Percentiles rank a stretch among this genome's conserved stretches.
Conservation (phyloP, 108 stramenopile species). For the Conticribra guillardii region DNA sequence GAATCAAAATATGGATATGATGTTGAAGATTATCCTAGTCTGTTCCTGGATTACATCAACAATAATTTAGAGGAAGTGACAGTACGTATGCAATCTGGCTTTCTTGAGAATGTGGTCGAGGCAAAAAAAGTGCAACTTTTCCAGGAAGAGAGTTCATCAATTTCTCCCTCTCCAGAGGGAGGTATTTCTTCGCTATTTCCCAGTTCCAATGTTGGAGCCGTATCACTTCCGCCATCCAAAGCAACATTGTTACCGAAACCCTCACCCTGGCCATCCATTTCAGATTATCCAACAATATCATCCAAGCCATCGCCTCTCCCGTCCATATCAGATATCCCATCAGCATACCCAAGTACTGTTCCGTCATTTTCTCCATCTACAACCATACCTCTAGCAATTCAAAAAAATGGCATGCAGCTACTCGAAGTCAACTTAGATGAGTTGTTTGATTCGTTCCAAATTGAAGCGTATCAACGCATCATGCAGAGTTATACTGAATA, state of each 20-base stretch:
- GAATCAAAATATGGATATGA: constrained; percentile 49
- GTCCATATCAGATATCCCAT: not conserved
- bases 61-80: constrained; percentile 42
- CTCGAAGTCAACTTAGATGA: constrained; percentile 3
- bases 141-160: too few species aligned
- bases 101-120: too few species aligned
- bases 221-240: too few species aligned
- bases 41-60: constrained; percentile 61
- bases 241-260: too few species aligned
- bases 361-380: constrained; percentile 25
- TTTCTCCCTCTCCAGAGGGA: too few species aligned
- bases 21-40: constrained; percentile 47
- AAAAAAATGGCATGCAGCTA: constrained; percentile 5
- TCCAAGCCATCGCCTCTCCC: not conserved
- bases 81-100: constrained; percentile 44
- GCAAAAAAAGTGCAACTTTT: too few species aligned
- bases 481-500: constrained; percentile 28
- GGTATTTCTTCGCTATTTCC: too few species aligned
- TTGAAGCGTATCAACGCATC: constrained; percentile 11
- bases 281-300: constrained; percentile 9
- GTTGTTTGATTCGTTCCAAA: constrained; percentile 15
- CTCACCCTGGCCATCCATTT: not conserved
- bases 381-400: not conserved
- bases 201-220: too few species aligned
- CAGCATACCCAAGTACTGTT: not conserved